Evolutionary conservation across 768 basidiomycete species (phyloP), one percentile per base, ranked within the genome.

Genomic region (Leucosporidium creatinivorum): DNA sequence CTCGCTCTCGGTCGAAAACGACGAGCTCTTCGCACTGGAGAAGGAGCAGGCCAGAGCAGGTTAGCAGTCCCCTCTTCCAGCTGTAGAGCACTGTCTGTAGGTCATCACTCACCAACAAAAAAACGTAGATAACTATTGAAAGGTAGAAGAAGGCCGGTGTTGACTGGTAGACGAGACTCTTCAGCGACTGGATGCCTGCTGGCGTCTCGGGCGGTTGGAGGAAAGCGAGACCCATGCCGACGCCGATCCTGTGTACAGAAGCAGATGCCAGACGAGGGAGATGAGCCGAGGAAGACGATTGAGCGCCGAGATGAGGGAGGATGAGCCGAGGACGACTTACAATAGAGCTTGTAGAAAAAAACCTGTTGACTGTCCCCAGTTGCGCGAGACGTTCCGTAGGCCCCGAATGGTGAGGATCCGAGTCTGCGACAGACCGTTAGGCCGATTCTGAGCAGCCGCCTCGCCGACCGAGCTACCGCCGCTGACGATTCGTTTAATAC

Each of bases 1-100:
- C 82, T 30, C 78, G 77, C 63, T 83, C 82, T 12, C 82, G 77
- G 69, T 83, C 82, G 58, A 82, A 83, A 59, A 82, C 79, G 61
- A 80, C 75, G 47, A 81, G 76, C 47, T 77, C 74, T 50, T 75
- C 74, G 69, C 79, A 80, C 73, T 76, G 77, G 44, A 75, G 12
- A 12, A 5, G n/a, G n/a, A n/a, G n/a, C n/a, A n/a, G n/a, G n/a
- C n/a, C n/a, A n/a, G n/a, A n/a, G n/a, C n/a, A n/a, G n/a, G n/a
- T n/a, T n/a, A n/a, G n/a, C n/a, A n/a, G n/a, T n/a, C n/a, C n/a
- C n/a, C n/a, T n/a, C n/a, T n/a, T n/a, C n/a, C n/a, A n/a, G n/a
- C n/a, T n/a, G n/a, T n/a, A n/a, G n/a, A n/a, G n/a, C n/a, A n/a
- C n/a, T n/a, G n/a, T n/a, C n/a, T n/a, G n/a, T n/a, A n/a, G n/a